phyloP scores from a whole-genome alignment of 345 rosid species.

The Salix brachista region DNA sequence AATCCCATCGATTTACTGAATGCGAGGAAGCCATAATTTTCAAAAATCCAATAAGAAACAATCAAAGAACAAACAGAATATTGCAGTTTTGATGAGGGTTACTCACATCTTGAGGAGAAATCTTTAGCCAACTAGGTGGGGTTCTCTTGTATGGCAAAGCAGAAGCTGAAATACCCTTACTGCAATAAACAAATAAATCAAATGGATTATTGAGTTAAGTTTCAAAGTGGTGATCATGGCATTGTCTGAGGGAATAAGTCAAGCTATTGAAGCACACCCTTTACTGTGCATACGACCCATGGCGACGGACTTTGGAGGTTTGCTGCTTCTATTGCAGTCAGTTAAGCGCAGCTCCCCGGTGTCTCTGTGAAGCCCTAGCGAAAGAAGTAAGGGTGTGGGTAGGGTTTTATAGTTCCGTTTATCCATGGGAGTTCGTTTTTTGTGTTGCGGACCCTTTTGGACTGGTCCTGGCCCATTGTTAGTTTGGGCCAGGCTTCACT shows the following conservation, averaged over 20 bases:
- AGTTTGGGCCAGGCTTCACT: not conserved
- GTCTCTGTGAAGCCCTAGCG: not conserved
- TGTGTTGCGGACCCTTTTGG: not conserved
- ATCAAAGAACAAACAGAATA: not conserved
- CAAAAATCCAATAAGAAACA: not conserved
- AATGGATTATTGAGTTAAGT: not conserved
- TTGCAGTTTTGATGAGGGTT: too few species aligned
- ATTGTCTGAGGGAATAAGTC: not conserved
- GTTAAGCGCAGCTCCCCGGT: not conserved
- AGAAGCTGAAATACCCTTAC: conserved; percentile 83
- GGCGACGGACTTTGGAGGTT: conserved; percentile 6
- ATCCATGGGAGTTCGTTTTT: not conserved
- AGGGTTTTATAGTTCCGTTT: not conserved
- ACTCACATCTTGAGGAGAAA: conserved; percentile 53
- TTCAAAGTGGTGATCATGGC: not conserved
- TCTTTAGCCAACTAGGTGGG: conserved; percentile 76
- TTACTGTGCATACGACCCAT: conserved; percentile 89
- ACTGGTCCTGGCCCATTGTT: not conserved
- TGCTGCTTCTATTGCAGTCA: not conserved
- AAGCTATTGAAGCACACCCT: conserved; percentile 33
- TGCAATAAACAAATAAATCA: conserved; percentile 1
- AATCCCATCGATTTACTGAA: not conserved
- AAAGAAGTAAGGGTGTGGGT: not conserved
- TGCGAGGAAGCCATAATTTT: not conserved
- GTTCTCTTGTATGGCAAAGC: conserved; percentile 85